Conservation (phyloP, 441 rosid genomes). For the Populus tomentosa region DNA sequence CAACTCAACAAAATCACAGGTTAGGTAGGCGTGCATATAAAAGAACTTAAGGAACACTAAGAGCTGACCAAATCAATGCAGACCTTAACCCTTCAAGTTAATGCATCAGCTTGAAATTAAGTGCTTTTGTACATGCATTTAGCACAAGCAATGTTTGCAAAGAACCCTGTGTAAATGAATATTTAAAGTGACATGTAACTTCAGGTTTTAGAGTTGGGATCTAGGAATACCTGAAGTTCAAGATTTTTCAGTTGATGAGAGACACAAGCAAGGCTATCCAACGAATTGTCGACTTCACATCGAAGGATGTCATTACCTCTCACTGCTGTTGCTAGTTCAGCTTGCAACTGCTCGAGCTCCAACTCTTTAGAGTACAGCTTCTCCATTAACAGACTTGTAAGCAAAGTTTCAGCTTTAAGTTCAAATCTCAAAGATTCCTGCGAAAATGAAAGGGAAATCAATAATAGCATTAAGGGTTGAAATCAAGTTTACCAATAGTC, state of each 20-base stretch:
- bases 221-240: conserved; percentile 64
- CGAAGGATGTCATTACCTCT: conserved; percentile 77
- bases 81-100: not conserved
- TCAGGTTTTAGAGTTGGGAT: conserved; percentile 3
- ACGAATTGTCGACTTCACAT: conserved; percentile 61
- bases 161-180: not conserved
- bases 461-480: not conserved
- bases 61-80: not conserved
- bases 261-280: conserved; percentile 65
- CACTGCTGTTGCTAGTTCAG: conserved; percentile 76
- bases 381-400: conserved; percentile 72
- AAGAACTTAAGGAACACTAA: not conserved
- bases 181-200: not conserved
- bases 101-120: not conserved
- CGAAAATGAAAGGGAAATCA: not conserved
- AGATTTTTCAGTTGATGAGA: conserved; percentile 68
- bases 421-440: conserved; percentile 60
- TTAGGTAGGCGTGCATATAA: not conserved
- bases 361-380: conserved; percentile 79
- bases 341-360: conserved; percentile 81
- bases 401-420: conserved; percentile 69
- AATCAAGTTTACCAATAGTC: conserved; percentile 1
- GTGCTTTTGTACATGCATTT: not conserved
- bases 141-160: not conserved
- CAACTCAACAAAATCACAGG: not conserved